Evolutionary conservation across 2,329 filamentous ascomycete genomes (phyloP), one percentile per base, ranked within the genome.

Genomic region (Immersiporthe knoxdaviesiana): DNA sequence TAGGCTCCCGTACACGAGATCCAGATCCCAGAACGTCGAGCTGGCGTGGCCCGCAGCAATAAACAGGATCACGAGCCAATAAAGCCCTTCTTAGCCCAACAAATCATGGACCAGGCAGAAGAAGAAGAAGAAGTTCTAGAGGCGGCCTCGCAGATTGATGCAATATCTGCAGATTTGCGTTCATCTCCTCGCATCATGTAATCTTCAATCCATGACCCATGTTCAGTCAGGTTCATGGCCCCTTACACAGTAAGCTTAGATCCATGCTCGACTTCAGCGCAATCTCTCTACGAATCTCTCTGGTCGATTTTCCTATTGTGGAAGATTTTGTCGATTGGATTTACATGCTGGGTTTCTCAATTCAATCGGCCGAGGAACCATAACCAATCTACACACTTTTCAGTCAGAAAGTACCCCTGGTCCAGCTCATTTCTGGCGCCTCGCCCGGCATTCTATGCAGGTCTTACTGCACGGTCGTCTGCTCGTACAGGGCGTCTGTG

Each of bases 351-450:
- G 58, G 50, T 21, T 50, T n/a, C n/a, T n/a, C n/a, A n/a, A n/a
- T n/a, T 41, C 63, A 65, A 63, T 63, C 44, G 35, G 63, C 60
- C 52, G 63, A 59, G 47, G 50, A n/a, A 54, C 30, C 16, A 65
- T 52, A 37, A 12, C 16, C 32, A 59, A n/a, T 37, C 56, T 35
- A n/a, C 35, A 37, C 52, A 59, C 52, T 65, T 52, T 56, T 35
- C n/a, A 37, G 35, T 27, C 54, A 71, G 35, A 56, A 47, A 60
- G 21, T 65, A 44, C 67, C 30, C 67, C 62, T 68, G 24, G 50
- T 60, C 41, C 68, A 68, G 68, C 50, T 68, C 35, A 21, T 71
- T 63, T 67, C 61, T 67, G 65, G 41, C 63, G 65, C n/a, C 30
- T 63, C 50, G 60, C 16, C 67, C 67, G 67, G 24, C 32, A 44